Conservation (phyloP, 2,329 filamentous ascomycete species). For the Xylaria hypoxylon region DNA sequence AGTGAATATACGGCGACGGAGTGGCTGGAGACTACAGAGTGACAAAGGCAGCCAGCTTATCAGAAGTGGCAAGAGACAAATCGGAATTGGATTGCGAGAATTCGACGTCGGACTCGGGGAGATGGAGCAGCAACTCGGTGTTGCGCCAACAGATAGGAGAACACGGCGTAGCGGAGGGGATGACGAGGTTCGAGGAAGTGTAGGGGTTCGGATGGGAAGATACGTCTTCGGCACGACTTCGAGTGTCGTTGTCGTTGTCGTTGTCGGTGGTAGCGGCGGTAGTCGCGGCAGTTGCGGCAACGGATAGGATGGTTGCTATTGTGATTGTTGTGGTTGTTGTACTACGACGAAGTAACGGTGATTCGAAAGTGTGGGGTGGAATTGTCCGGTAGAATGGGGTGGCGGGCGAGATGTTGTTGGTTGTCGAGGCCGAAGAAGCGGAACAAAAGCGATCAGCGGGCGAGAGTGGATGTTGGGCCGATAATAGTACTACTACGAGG, state of each 20-base stretch:
- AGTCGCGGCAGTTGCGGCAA: neutral
- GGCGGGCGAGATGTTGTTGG: constrained; percentile 4
- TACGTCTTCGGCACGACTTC: neutral
- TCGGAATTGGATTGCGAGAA: constrained; percentile 15
- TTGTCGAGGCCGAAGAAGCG: constrained; percentile 20
- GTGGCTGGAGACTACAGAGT: constrained; percentile 25
- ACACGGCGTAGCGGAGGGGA: constrained; percentile 1
- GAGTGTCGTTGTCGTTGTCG: neutral
- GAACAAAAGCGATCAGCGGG: constrained; percentile 30
- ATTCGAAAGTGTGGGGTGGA: constrained; percentile 2
- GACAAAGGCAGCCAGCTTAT: constrained; percentile 2
- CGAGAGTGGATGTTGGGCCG: constrained; percentile 19
- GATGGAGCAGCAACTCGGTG: neutral
- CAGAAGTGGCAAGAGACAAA: constrained; percentile 19
- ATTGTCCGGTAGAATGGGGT: constrained; percentile 9
- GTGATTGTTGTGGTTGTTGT: too few relatives aligned
- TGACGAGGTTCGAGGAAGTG: neutral
- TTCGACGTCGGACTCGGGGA: neutral
- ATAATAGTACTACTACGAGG: neutral
- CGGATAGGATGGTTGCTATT: too few relatives aligned
- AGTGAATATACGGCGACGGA: constrained; percentile 37
- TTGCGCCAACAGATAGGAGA: constrained; percentile 13
- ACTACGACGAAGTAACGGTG: neutral
- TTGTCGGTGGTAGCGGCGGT: neutral
- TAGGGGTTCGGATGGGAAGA: neutral